A percentile compares a stretch with the other conserved stretches of the same genome.
Evolutionary conservation across 2,329 filamentous ascomycete genomes (phyloP).

Genomic region (Diaporthe nobilis): DNA sequence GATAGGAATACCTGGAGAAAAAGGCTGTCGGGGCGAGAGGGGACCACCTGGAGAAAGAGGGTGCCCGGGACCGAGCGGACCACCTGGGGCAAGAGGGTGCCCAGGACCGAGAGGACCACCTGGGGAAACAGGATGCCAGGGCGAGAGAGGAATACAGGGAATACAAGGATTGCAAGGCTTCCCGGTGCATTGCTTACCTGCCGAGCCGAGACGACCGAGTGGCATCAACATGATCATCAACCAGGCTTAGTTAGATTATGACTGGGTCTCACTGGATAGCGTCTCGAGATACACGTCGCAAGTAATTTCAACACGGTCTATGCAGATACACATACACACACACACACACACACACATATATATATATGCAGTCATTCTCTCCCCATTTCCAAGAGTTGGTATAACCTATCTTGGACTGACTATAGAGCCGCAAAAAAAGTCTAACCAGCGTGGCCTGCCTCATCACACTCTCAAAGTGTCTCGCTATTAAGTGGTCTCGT

Average conservation of each 20-base stretch:
- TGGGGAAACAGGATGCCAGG: too few relatives aligned
- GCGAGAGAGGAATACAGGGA: background rate
- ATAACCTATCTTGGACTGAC: too few relatives aligned
- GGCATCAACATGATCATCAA: constrained; percentile 5
- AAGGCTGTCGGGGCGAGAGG: background rate
- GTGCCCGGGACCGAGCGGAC: background rate
- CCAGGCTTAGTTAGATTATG: background rate
- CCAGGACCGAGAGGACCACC: background rate
- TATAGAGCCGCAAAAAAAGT: too few relatives aligned
- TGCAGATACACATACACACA: background rate
- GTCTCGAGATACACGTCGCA: background rate
- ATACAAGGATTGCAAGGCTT: background rate
- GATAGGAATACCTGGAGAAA: background rate
- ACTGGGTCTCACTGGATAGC: too few relatives aligned
- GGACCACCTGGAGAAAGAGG: background rate
- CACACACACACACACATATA: too few relatives aligned
- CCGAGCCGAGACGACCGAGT: background rate
- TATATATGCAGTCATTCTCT: background rate
- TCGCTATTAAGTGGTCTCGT: too few relatives aligned
- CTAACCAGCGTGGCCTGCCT: too few relatives aligned
- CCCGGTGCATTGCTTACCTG: background rate
- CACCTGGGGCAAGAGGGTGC: too few relatives aligned
- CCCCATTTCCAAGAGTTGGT: too few relatives aligned
- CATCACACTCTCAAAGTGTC: too few relatives aligned
- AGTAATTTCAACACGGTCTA: background rate